Conservation (phyloP, 352 stramenopile species). For the Phytopythium montanum region DNA sequence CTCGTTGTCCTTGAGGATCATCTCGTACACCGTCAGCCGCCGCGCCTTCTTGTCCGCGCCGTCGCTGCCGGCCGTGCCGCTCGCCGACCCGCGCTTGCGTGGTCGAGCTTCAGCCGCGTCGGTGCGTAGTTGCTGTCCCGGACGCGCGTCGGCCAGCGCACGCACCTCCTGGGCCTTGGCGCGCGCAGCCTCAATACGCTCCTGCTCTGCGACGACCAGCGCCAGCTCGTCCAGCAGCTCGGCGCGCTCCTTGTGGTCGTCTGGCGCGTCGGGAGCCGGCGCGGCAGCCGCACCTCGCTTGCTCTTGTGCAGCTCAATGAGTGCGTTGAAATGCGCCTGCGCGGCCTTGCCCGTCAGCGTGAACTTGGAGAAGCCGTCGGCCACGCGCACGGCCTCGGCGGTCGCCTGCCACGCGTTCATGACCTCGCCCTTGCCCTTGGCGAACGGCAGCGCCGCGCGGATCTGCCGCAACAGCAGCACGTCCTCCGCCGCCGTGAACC, state of each 20-base stretch:
- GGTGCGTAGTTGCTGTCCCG: not conserved
- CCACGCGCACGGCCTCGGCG: not conserved
- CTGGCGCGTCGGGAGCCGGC: no score
- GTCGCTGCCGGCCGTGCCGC: no score
- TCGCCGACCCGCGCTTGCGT: not conserved
- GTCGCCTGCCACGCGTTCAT: slow-evolving; percentile 9
- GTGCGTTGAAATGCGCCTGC: slow-evolving; percentile 9
- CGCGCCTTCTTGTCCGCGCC: not conserved
- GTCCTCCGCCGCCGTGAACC: not conserved
- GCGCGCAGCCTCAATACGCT: not conserved
- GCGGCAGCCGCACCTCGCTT: not conserved
- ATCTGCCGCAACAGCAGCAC: not conserved
- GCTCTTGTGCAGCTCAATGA: slow-evolving; percentile 1
- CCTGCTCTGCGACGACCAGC: not conserved
- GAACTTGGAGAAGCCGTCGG: slow-evolving; percentile 9
- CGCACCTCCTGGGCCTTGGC: not conserved
- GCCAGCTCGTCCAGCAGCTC: not conserved
- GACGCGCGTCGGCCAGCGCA: not conserved
- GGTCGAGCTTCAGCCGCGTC: not conserved
- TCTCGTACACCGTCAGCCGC: no score
- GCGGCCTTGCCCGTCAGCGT: slow-evolving; percentile 10
- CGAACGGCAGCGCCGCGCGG: not conserved
- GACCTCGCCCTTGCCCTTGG: not conserved
- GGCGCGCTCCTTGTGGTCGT: not conserved
- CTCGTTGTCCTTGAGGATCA: no score